Evolutionary conservation across 2,329 filamentous ascomycete genomes (phyloP).

Genomic region (Ramularia endophylla): DNA sequence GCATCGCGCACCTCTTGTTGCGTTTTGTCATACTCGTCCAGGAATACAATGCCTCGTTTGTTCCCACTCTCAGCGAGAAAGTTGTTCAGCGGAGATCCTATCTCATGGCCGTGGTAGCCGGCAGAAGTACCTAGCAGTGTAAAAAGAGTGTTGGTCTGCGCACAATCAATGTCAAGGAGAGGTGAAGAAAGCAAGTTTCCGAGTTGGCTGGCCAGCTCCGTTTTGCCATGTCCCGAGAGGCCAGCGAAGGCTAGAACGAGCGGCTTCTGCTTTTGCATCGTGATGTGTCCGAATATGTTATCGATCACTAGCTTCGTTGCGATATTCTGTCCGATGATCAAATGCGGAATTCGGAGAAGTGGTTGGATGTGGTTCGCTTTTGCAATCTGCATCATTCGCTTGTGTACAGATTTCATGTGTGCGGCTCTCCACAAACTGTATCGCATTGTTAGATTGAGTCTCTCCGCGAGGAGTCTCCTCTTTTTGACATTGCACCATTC

Average conservation of each 20-base stretch:
- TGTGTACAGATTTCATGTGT: not conserved
- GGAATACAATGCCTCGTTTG: slow-evolving; percentile 39
- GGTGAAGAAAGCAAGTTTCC: slow-evolving; percentile 32
- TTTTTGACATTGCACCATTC: slow-evolving; percentile 1
- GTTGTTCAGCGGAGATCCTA: slow-evolving; percentile 43
- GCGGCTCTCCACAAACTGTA: slow-evolving; percentile 4
- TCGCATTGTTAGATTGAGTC: slow-evolving; percentile 1
- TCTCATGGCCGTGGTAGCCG: slow-evolving; percentile 31
- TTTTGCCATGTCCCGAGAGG: slow-evolving; percentile 47
- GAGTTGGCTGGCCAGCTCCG: slow-evolving; percentile 40
- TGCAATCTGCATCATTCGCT: not conserved
- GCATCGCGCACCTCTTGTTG: slow-evolving; percentile 35
- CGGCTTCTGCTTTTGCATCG: slow-evolving; percentile 1
- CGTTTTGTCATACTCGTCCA: slow-evolving; percentile 51
- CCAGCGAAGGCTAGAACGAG: slow-evolving; percentile 38
- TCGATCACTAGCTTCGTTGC: slow-evolving; percentile 3
- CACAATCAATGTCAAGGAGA: slow-evolving; percentile 35
- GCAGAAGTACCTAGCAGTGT: slow-evolving; percentile 41
- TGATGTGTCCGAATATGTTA: slow-evolving; percentile 1
- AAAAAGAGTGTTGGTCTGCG: slow-evolving; percentile 31
- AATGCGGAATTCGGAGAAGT: not conserved
- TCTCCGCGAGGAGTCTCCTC: not conserved
- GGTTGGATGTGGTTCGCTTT: slow-evolving; percentile 1
- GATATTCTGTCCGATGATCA: slow-evolving; percentile 4
- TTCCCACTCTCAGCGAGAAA: slow-evolving; percentile 38